Evolutionary conservation across 2,329 filamentous ascomycete species (phyloP), one percentile per base, ranked within the genome.

Genomic region (Neonectria neomacrospora): DNA sequence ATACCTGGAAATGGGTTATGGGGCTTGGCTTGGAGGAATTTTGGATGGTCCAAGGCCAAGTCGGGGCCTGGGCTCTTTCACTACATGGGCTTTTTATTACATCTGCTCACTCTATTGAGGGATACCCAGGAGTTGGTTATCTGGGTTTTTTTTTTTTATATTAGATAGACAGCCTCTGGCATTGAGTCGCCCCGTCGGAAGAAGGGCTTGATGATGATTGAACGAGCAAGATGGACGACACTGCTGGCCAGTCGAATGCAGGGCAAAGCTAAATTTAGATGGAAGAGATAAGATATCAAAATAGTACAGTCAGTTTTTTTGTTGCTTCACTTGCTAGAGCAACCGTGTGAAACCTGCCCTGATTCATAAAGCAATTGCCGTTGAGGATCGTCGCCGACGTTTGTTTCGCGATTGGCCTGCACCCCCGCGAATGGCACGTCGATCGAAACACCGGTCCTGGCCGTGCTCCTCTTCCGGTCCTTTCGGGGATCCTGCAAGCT

Each of bases 161-260:
- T 44, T 54, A 58, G 54, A 57, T 73, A 73, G 71, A 73, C 70
- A 71, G 71, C 65, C 66, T 64, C 63, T 65, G 66, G 65, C 67
- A 67, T 69, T 66, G 61, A 68, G 71, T 58, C 60, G 50, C 66
- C 71, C 54, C 48, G 26, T 64, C 23, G 51, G 52, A 62, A 52
- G 59, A 67, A 69, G 65, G 63, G 63, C 54, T 53, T 71, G 69
- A 71, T 73, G 70, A 72, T 64, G 61, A 64, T 73, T 69, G 67
- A 70, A 73, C 63, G 70, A 73, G 70, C 70, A 68, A 71, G 69
- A 72, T 69, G 70, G 70, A 72, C 61, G 56, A 71, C 68, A 59
- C 71, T 73, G 71, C 71, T 73, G 71, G 71, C 54, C 71, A 73
- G 71, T 73, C 52, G 64, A 65, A 71, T 62, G 68, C 64, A 61